These are phyloP conservation scores for Salix dunnii DNA, from an alignment of 345 rosid genomes.

Conservation along the genomic window DNA sequence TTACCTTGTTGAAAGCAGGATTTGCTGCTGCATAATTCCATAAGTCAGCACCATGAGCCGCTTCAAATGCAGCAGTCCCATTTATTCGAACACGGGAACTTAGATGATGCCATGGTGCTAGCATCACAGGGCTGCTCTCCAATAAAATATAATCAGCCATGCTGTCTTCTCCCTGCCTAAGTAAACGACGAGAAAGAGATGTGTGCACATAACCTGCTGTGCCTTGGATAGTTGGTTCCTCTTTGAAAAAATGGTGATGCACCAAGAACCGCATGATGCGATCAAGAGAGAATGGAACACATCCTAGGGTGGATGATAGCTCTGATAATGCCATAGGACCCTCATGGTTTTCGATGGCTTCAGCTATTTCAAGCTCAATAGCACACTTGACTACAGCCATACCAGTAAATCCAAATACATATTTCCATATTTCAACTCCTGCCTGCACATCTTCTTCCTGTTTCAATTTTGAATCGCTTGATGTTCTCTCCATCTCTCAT, in stretches of 20 bases:
- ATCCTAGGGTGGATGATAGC: constrained; percentile 47
- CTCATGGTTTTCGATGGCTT: constrained; percentile 47
- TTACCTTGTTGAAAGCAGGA: constrained; percentile 29
- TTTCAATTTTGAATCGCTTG: background rate
- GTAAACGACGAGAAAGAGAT: constrained; percentile 57
- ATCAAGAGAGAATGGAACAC: constrained; percentile 42
- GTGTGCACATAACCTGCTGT: constrained; percentile 39
- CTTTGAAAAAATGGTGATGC: constrained; percentile 43
- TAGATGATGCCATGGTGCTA: constrained; percentile 57
- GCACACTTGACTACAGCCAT: constrained; percentile 74
- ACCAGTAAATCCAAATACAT: constrained; percentile 45
- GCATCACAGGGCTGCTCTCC: constrained; percentile 46
- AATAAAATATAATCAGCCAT: constrained; percentile 42
- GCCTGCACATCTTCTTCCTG: constrained; percentile 35
- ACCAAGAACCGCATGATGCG: constrained; percentile 67
- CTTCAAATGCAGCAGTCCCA: constrained; percentile 38
- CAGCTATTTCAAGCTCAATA: constrained; percentile 66
- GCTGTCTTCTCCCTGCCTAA: constrained; percentile 34
- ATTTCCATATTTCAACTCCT: constrained; percentile 52
- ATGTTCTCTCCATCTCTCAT: too few species aligned
- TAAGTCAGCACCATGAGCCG: constrained; percentile 43
- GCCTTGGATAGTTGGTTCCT: constrained; percentile 22
- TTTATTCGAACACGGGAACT: constrained; percentile 33
- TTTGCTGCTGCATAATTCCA: constrained; percentile 48
- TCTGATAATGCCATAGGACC: constrained; percentile 45